A percentile compares a stretch with the other conserved stretches of the same genome.
Conservation (phyloP, 257 asterid species). For the Solanum neorickii region DNA sequence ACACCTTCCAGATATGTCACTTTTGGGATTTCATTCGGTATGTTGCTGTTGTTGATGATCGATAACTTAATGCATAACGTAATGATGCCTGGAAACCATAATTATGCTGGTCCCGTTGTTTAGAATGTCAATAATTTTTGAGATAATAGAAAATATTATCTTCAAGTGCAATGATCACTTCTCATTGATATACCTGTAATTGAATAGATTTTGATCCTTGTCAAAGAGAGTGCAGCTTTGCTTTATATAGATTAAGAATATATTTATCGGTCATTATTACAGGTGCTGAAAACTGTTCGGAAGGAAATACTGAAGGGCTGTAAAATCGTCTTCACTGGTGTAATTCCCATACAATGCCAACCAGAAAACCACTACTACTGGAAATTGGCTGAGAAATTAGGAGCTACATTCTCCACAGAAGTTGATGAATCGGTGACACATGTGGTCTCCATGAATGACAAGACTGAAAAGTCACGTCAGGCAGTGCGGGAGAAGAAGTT, state of each 20-base stretch:
- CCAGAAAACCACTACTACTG: constrained; percentile 45
- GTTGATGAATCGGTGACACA: constrained; percentile 53
- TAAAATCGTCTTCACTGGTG: constrained; percentile 49
- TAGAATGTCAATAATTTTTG: neutral
- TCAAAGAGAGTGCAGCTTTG: neutral
- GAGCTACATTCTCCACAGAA: constrained; percentile 54
- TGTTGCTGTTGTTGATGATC: neutral
- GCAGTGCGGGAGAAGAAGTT: constrained; percentile 40
- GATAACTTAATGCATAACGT: neutral
- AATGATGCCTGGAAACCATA: neutral
- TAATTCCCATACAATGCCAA: constrained; percentile 36
- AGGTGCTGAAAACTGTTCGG: constrained; percentile 25
- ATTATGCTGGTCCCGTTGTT: neutral
- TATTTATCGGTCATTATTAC: neutral
- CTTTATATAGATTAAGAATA: neutral
- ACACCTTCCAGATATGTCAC: neutral
- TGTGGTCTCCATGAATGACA: constrained; percentile 50
- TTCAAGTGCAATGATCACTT: neutral
- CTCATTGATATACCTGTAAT: neutral
- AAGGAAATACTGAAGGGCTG: constrained; percentile 53
- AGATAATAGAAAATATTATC: neutral
- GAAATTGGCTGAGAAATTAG: constrained; percentile 66
- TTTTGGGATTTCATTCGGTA: neutral
- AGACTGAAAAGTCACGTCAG: constrained; percentile 61
- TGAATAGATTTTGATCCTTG: neutral